These are phyloP conservation scores for Reutealis trisperma DNA, from an alignment of 345 rosid species.

Conservation along the genomic window DNA sequence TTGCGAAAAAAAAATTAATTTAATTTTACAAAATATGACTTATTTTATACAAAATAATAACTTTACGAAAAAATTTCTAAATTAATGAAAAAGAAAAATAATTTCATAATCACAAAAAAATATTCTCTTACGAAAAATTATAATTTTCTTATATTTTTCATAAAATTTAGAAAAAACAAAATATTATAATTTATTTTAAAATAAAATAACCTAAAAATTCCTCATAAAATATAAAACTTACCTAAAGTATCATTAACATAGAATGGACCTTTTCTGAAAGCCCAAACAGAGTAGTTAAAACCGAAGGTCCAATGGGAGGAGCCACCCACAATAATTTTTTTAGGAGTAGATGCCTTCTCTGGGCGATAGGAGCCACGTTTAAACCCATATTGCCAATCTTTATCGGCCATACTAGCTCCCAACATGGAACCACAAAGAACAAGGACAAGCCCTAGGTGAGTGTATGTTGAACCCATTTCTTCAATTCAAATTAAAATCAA, in stretches of 20 bases:
- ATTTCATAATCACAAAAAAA: too few species aligned
- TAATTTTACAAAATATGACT: too few species aligned
- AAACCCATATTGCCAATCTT: slow-evolving; percentile 27
- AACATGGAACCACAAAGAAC: slow-evolving; percentile 21
- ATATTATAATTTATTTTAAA: too few species aligned
- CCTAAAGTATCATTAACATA: slow-evolving; percentile 63
- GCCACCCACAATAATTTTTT: slow-evolving; percentile 60
- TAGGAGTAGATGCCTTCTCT: background rate
- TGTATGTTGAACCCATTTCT: slow-evolving; percentile 20
- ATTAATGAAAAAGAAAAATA: too few species aligned
- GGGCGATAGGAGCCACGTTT: too few species aligned
- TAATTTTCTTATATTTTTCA: too few species aligned
- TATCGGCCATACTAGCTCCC: slow-evolving; percentile 25
- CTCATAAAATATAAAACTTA: slow-evolving; percentile 6
- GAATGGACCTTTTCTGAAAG: slow-evolving; percentile 55
- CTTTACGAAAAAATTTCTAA: too few species aligned
- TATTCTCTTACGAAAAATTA: too few species aligned
- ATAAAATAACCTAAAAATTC: too few species aligned
- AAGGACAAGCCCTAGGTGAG: slow-evolving; percentile 9
- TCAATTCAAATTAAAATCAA: background rate
- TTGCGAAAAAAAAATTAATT: too few species aligned
- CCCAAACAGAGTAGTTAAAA: slow-evolving; percentile 61
- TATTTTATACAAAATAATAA: too few species aligned
- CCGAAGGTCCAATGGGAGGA: slow-evolving; percentile 62
- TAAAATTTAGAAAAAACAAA: too few species aligned